Base-by-base conservation (phyloP, 352 stramenopile genomes). In the Phytophthora hybrid region DNA sequence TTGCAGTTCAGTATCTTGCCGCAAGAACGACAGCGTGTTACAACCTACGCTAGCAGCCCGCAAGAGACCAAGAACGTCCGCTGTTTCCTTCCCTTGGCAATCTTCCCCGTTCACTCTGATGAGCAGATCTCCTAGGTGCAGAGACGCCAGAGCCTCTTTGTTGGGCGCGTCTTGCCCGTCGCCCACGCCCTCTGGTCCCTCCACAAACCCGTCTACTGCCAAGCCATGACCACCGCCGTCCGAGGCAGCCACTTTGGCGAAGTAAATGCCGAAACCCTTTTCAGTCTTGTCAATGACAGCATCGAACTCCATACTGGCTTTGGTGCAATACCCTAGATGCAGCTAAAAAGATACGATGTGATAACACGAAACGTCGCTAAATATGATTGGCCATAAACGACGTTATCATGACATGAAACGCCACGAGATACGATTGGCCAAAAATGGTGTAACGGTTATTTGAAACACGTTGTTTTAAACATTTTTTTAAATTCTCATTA, bases 221-320 rank as follows among this genome's bases (percentile, higher is more conserved):
- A 88, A 63, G 39, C 59, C 3, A 54, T 69, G 59, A 8, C 47
- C 29, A 1, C 19, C 3, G 2, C 18, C 62, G 9, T 73, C 64
- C 6, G 23, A 6, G 1, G 46, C 18, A 0, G 49, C n/a, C 61
- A 60, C 70, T 47, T 74, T 81, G 9, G 81, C 59, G 53, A 86
- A 88, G 66, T 84, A 87, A 37, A 88, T 83, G 4, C 79, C 79
- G 21, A 88, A 79, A 0, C 74, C 78, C 26, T 73, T 76, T 7
- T 73, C 66, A 7, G 77, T 81, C 59, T 85, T 86, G 21, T 76
- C 62, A 23, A 84, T 81, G 21, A 29, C 39, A 8, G 74, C 59
- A 13, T 77, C 57, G 51, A 83, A 81, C 29, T 74, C 55, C 47
- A 63, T 66, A 16, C 26, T 31, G 2, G 26, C 4, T 31, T 31